Evolutionary conservation across 345 rosid species (phyloP), one percentile per base, ranked within the genome.

Genomic region (Syzygium jambos): DNA sequence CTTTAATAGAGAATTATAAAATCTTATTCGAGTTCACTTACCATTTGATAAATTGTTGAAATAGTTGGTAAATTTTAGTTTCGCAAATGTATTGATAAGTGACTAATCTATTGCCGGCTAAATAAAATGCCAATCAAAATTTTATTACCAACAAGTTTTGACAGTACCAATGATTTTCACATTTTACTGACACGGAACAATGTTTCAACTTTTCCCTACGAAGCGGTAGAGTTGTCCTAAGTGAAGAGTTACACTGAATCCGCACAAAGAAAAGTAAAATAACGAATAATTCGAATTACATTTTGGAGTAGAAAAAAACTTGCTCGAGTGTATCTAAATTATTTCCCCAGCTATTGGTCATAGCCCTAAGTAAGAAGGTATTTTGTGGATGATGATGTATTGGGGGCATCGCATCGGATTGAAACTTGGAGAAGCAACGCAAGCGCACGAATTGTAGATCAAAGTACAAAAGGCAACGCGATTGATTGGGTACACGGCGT

Each of bases 181-280:
- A 61, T n/a, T 61, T n/a, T 61, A 16, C 0, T 61, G 7, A 14
- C 34, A 61, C 73, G 3, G 9, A 61, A 61, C 14, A n/a, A n/a
- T 61, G 14, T 59, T 25, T 59, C 27, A 4, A n/a, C 9, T 61
- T 61, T 16, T 61, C 0, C 38, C 73, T 3, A n/a, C 9, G 5
- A n/a, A n/a, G 10, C 16, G 29, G 6, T n/a, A 13, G 19, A 61
- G 14, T 61, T 16, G 0, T 61, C 73, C 8, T n/a, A 2, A 56
- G 3, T 23, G 63, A 57, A 57, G 63, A 56, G 17, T 27, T 61
- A 52, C 16, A 14, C 2, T 52, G 17, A 52, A 2, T 61, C 2
- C 1, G 0, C 17, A 27, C 34, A 0, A 61, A 61, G 13, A 0
- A 0, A 15, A 52, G 53, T 61, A 61, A n/a, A 61, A n/a, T 14